Evolutionary conservation across 495 filamentous ascomycete genomes (phyloP), one percentile per base, ranked within the genome.

Genomic region (Cetradonia linearis): DNA sequence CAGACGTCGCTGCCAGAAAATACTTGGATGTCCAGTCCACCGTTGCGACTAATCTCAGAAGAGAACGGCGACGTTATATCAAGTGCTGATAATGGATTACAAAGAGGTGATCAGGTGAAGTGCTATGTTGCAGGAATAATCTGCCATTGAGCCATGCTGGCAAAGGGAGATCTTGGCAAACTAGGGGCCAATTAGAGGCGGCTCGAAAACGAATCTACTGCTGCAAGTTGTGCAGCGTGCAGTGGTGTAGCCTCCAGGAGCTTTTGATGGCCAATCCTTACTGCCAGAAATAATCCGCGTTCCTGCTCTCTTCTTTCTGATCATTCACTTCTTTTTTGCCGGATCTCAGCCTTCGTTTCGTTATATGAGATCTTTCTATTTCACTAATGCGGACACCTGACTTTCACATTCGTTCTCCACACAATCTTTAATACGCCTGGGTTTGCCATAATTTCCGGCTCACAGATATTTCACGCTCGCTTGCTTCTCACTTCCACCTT

Each of bases 211-310:
- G 28, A 54, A 54, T 30, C 50, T 54, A 54, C 50, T 54, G 50
- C 50, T 34, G 50, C 50, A 54, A 54, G 50, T 54, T 34, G 18
- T 54, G 50, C 50, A 54, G 50, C 50, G 30, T 54, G 50, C 50
- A 54, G 50, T 54, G 50, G 50, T 54, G 50, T 54, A 54, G 50
- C 50, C 33, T 54, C 30, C 50, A 54, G 50, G 50, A 54, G 50
- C n/a, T 54, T 54, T 54, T 54, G 31, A 54, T 31, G 50, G 50
- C 50, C 50, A 54, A 54, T 54, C 50, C 50, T 54, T 54, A 54
- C 50, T 54, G 50, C 50, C 50, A 54, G 50, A 57, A 44, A 57
- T 40, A 31, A 59, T 59, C 28, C 48, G 34, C 16, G 58, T 52
- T 27, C 36, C 30, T 59, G 16, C 36, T 23, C 37, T 44, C 38